Evolutionary conservation across 306 rosid genomes (phyloP), one percentile per base, ranked within the genome.

Genomic region (Vachellia pachyceras): DNA sequence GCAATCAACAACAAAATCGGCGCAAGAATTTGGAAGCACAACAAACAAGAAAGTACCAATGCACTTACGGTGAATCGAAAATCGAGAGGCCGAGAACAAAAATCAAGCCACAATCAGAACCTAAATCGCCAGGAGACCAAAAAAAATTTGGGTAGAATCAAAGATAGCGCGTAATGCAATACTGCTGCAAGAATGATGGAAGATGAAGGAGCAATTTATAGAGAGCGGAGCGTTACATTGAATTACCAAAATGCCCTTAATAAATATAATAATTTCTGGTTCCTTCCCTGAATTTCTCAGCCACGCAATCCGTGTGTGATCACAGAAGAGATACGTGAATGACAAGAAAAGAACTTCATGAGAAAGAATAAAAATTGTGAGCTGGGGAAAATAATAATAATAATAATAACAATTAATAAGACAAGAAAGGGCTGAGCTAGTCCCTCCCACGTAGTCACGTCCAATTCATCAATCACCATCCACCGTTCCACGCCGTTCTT

Each of bases 61-160:
- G 75, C 70, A 47, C 86, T 67, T 50, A 80, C 85, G 12, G 17
- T 3, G 18, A 65, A 52, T 47, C 25, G 66, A 69, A 55, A 75
- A 22, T 22, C 37, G 72, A 58, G 9, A 55, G 61, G 44, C 72
- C 1, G 33, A 17, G 57, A 71, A 45, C 75, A n/a, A 69, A 11
- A 3, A 12, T 37, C 42, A 33, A 41, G 22, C 74, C 12, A 11
- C 36, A 29, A 42, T 15, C 35, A 60, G 3, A 60, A 25, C 37
- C 1, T 3, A 12, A 55, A 55, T 55, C 1, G 25, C 63, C 10
- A 55, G 25, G 33, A 29, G 39, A 10, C 39, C n/a, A n/a, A n/a
- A 2, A 39, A 29, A 61, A 18, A 14, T 23, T 65, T 0, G 14
- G 45, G 23, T 25, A 20, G 63, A 68, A 20, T 23, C 52, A n/a